Conservation (phyloP, 306 rosid species). For the Chamaecrista fasciculata region DNA sequence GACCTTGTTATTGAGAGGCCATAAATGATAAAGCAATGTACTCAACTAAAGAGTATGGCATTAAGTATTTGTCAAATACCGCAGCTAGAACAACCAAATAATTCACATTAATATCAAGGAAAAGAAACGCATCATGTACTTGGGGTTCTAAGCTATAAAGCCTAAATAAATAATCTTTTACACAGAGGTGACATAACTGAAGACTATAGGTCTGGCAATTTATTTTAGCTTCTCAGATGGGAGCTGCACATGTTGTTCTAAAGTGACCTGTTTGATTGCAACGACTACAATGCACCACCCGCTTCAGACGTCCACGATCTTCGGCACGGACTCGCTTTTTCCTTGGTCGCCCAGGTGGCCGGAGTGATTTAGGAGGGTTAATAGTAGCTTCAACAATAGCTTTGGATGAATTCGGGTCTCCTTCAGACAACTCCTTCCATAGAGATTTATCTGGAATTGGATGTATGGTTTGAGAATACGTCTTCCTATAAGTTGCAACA, state of each 20-base stretch:
- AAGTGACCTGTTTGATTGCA: conserved; percentile 89
- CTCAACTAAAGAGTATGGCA: neutral
- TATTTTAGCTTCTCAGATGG: conserved; percentile 38
- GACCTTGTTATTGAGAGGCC: neutral
- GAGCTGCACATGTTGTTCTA: conserved; percentile 84
- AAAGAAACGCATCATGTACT: conserved; percentile 21
- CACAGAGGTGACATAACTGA: conserved; percentile 20
- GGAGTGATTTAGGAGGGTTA: conserved; percentile 77
- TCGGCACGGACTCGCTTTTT: conserved; percentile 81
- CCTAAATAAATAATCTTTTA: conserved; percentile 39
- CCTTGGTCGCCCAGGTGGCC: conserved; percentile 77
- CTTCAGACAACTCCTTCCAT: conserved; percentile 68
- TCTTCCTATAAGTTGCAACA: conserved; percentile 75
- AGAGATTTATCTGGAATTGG: conserved; percentile 81
- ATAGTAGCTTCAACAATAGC: conserved; percentile 44
- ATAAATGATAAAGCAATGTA: neutral
- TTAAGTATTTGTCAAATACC: neutral
- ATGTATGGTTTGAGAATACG: conserved; percentile 82
- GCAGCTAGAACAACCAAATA: conserved; percentile 25
- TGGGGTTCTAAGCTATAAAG: conserved; percentile 21
- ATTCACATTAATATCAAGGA: conserved; percentile 38
- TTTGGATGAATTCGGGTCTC: conserved; percentile 42
- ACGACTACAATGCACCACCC: conserved; percentile 85
- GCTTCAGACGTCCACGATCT: conserved; percentile 74
- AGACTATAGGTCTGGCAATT: neutral